Evolutionary conservation across 176 grass and related monocot species (phyloP), one percentile per base, ranked within the genome.

Genomic region (Saccharum spontaneum): DNA sequence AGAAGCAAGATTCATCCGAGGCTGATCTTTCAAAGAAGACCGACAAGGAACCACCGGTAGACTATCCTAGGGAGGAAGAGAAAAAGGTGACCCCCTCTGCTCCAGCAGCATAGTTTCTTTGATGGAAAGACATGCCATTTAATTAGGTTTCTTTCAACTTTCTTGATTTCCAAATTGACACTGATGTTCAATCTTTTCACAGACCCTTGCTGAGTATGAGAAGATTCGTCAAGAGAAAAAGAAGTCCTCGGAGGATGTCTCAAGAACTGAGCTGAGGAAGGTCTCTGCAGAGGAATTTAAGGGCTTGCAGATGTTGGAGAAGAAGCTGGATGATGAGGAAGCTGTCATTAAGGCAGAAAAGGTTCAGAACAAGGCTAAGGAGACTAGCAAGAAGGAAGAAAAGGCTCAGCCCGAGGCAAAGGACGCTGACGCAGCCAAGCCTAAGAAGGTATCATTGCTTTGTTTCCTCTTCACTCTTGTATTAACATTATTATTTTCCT

Each of bases 191-290:
- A 31, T 65, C 24, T 20, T 67, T 31, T 5, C 80, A 34, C 57
- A 85, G 41, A 87, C 89, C 28, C 89, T 94, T 83, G 76, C 28
- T 73, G 92, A 91, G 34, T 94, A 87, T 12, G 92, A 94, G 69
- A 94, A 73, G 76, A 17, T 78, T 30, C 72, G 10, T 60, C 75
- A 48, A 81, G 87, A 91, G 69, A 83, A 55, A 40, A 88, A 62
- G 52, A 89, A 91, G 69, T 16, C 79, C 36, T 43, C 18, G 2
- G 59, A 50, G 28, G 23, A 67, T 36, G 18, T 30, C 33, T 36
- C 34, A 0, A 66, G 75, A 63, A 30, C 64, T 14, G 83, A 81
- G 48, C 77, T 4, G 45, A 86, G 86, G 79, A 79, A 61, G 80
- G 39, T 88, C 2, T 43, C 20, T 55, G 72, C 8, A 20, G 75